phyloP scores from a whole-genome alignment of 768 basidiomycete species.

The Megacollybia marginata region DNA sequence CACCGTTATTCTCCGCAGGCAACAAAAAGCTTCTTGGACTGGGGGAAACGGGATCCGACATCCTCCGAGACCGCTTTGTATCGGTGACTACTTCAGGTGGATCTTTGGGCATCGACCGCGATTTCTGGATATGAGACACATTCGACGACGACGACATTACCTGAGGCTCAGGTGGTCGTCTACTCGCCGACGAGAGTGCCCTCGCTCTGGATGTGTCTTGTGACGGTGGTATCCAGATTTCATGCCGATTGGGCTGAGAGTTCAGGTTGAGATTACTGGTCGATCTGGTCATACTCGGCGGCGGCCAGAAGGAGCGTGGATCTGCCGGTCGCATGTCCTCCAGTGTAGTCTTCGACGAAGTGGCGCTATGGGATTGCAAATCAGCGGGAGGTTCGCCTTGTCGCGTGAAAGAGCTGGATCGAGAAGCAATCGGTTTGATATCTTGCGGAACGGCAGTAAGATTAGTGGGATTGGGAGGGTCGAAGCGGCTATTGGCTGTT shows the following conservation, averaged over 20 bases:
- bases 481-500: too few species aligned
- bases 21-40: slow-evolving; percentile 12
- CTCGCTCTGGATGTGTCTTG: too few species aligned
- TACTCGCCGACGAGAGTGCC: too few species aligned
- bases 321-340: slow-evolving; percentile 12
- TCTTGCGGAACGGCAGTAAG: too few species aligned
- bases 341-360: slow-evolving; percentile 12
- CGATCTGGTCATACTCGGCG: too few species aligned
- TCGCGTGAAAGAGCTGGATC: too few species aligned
- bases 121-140: slow-evolving; percentile 16
- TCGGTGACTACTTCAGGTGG: slow-evolving; percentile 5
- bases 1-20: neutral
- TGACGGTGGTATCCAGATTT: slow-evolving; percentile 7
- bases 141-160: neutral
- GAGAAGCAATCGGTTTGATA: too few species aligned
- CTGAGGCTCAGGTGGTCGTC: too few species aligned
- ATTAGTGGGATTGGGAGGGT: too few species aligned
- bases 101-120: slow-evolving; percentile 10
- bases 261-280: too few species aligned
- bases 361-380: slow-evolving; percentile 8
- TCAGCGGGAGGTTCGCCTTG: too few species aligned
- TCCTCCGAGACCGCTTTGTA: slow-evolving; percentile 17
- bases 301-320: neutral
- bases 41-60: slow-evolving; percentile 22
- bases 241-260: neutral